Base-by-base conservation (phyloP, 306 rosid species). In the Cicer judaicum region DNA sequence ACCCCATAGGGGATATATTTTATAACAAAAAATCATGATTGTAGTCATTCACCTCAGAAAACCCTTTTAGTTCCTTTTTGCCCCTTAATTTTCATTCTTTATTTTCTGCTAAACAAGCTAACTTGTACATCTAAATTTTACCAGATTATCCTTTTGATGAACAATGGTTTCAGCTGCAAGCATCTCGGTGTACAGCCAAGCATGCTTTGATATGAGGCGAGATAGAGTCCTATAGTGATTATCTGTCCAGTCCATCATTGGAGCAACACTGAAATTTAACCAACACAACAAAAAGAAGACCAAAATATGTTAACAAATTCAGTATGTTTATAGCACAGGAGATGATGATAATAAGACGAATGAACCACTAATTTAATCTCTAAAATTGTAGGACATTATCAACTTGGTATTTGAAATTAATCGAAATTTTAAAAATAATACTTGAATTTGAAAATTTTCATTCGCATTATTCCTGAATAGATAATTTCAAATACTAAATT, bases 211-310 rank as follows among this genome's bases (percentile, higher is more conserved):
- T 54, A 92, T 82, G 61, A 91, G 77, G 64, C 96, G 90, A 2
- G 97, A 97, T 68, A 94, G 87, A 57, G 97, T 92, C 85, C 98
- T 88, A 49, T 90, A 91, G 85, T 94, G 95, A 82, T 86, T 64
- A 76, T 94, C 98, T 13, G 97, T 94, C 91, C 97, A 94, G 14
- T 94, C 95, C 98, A 94, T 94, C 97, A 94, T 94, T 18, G 97
- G 98, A 72, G 98, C 98, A 65, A 94, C 89, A 78, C 98, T 94
- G 86, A 43, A 73, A 73, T 56, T 54, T 66, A 72, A 75, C 29
- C 49, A 78, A 83, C 56, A 36, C 10, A 24, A 10, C 10, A 18
- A 64, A 79, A 2, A 4, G 41, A 11, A 42, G 10, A 70, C 21
- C 78, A 83, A 63, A 50, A 15, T 53, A 57, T 16, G 66, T 53